A percentile compares a stretch with the other conserved stretches of the same genome.
These are phyloP conservation scores for Thalassiosira livingstoniorum DNA, from an alignment of 352 stramenopile genomes.

Conservation along the genomic window DNA sequence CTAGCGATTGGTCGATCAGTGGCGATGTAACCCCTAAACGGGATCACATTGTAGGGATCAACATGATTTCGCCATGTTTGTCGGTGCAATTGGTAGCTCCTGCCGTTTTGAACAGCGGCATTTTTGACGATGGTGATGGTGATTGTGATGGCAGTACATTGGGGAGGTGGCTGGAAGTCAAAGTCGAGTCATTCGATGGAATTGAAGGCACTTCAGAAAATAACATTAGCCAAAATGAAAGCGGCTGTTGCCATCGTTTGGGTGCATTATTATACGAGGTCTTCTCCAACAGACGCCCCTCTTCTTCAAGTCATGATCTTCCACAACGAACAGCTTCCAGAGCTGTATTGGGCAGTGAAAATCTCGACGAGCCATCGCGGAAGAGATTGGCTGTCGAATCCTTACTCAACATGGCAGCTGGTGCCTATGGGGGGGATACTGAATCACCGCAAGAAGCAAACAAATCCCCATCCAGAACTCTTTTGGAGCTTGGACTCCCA, in stretches of 20 bases:
- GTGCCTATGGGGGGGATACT: neutral
- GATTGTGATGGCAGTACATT: too few species aligned
- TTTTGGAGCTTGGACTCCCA: slow-evolving; percentile 33
- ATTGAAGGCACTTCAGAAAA: too few species aligned
- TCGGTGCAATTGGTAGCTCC: too few species aligned
- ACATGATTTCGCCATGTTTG: too few species aligned
- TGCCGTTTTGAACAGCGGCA: too few species aligned
- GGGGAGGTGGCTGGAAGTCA: too few species aligned
- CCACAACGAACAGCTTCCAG: neutral
- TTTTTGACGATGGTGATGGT: too few species aligned
- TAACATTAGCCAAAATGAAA: too few species aligned
- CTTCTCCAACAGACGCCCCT: neutral
- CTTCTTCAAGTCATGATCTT: neutral
- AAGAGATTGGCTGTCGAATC: neutral
- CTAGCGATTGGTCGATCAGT: too few species aligned
- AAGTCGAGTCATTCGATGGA: too few species aligned
- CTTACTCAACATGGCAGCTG: neutral
- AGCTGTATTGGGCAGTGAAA: neutral
- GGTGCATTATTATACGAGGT: neutral
- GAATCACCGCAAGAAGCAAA: neutral
- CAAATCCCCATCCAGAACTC: neutral
- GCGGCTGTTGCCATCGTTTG: neutral
- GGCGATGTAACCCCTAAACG: too few species aligned
- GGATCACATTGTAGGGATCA: too few species aligned
- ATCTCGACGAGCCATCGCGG: neutral